These are phyloP conservation scores for Tympanopsis confertula DNA, from an alignment of 2,329 filamentous ascomycete genomes.

Conservation along the genomic window DNA sequence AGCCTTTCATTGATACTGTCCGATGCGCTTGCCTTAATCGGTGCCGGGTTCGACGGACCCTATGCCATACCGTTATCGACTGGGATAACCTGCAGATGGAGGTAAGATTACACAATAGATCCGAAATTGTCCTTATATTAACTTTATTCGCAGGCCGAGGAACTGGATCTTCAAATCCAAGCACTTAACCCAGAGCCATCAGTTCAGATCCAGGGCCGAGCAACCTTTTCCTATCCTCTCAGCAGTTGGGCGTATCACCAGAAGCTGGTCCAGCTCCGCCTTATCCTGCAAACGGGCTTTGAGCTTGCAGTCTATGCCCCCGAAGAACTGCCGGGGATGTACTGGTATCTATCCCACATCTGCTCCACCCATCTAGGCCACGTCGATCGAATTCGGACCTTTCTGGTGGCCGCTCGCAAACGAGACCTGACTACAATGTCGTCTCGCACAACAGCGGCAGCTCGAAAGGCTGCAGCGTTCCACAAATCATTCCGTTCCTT, in stretches of 20 bases:
- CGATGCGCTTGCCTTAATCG: conserved; percentile 81
- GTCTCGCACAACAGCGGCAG: not conserved
- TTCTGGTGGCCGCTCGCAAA: conserved; percentile 26
- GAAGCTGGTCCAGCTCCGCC: conserved; percentile 80
- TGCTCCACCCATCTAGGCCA: conserved; percentile 58
- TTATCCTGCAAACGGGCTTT: conserved; percentile 82
- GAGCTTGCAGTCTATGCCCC: conserved; percentile 82
- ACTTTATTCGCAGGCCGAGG: conserved; percentile 35
- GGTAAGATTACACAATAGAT: conserved; percentile 24
- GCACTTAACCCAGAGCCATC: conserved; percentile 44
- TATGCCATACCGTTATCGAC: conserved; percentile 71
- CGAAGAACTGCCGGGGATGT: conserved; percentile 79
- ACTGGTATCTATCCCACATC: conserved; percentile 75
- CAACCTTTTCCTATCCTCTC: conserved; percentile 58
- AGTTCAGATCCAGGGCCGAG: conserved; percentile 40
- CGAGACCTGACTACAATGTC: conserved; percentile 4
- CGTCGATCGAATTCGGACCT: conserved; percentile 61
- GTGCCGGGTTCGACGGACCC: conserved; percentile 76
- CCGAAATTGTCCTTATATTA: not conserved
- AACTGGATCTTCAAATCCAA: conserved; percentile 60
- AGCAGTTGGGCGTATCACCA: conserved; percentile 84
- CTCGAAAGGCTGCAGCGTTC: conserved; percentile 5
- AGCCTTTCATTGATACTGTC: conserved; percentile 74
- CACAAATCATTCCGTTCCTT: conserved; percentile 15
- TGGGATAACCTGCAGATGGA: conserved; percentile 79